Percentiles rank a stretch among this genome's conserved stretches.
Conservation (phyloP, 257 asterid genomes). For the Leptodermis oblonga region DNA sequence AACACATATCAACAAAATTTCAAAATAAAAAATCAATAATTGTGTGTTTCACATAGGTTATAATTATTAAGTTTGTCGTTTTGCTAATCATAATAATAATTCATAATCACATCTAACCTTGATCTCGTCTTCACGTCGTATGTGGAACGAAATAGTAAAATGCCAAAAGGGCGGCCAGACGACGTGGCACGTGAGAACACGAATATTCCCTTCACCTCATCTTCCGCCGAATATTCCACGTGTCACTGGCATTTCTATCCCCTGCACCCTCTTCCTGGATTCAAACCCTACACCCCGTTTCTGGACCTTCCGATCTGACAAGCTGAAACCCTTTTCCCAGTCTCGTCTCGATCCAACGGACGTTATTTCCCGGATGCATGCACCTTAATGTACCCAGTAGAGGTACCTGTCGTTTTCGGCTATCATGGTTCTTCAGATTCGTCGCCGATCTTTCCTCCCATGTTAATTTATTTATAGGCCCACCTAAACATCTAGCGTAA, state of each 20-base stretch:
- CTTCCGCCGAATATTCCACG: slow-evolving; percentile 40
- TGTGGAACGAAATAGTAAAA: slow-evolving; percentile 9
- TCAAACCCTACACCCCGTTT: background rate
- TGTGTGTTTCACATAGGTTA: too few species aligned
- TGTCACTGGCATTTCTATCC: background rate
- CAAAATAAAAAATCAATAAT: too few species aligned
- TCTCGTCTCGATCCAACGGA: background rate
- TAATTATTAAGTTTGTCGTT: background rate
- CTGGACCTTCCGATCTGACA: background rate
- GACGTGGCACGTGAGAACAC: slow-evolving; percentile 81
- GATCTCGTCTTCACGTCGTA: slow-evolving; percentile 5
- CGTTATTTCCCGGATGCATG: background rate
- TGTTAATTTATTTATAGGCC: background rate
- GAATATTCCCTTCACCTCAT: slow-evolving; percentile 64
- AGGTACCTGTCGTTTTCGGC: slow-evolving; percentile 8
- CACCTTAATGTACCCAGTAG: background rate
- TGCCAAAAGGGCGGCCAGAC: slow-evolving; percentile 27
- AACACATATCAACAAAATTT: too few species aligned
- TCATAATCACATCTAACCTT: background rate
- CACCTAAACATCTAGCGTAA: background rate
- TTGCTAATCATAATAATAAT: background rate
- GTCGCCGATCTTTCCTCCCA: slow-evolving; percentile 37
- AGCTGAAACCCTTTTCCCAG: background rate
- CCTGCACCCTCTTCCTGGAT: background rate
- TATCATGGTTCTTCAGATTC: slow-evolving; percentile 32